A percentile compares a stretch with the other conserved stretches of the same genome.
phyloP scores from a whole-genome alignment of 2,329 filamentous ascomycete species.

The Penicillium fuscoglaucum region DNA sequence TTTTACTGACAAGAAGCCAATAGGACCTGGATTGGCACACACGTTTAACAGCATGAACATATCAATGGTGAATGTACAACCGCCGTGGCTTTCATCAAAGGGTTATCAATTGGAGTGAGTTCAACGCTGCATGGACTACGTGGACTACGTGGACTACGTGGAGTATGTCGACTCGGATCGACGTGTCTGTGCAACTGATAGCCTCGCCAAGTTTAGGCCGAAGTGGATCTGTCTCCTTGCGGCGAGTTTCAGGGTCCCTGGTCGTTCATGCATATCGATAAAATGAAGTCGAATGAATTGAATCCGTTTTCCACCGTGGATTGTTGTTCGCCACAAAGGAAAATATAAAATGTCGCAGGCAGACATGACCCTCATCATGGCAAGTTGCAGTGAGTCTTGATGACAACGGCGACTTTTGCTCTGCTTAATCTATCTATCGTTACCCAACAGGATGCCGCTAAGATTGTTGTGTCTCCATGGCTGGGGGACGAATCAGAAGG shows the following conservation, averaged over 20 bases:
- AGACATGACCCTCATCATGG: neutral
- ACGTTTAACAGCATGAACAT: neutral
- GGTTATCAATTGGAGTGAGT: neutral
- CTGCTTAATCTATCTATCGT: neutral
- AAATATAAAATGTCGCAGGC: constrained; percentile 4
- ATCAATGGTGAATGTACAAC: neutral
- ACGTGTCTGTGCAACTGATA: constrained; percentile 3
- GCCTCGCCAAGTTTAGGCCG: neutral
- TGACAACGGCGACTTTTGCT: constrained; percentile 9
- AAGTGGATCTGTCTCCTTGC: neutral
- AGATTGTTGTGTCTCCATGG: constrained; percentile 38
- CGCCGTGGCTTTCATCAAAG: neutral
- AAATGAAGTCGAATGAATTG: neutral
- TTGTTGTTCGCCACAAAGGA: neutral
- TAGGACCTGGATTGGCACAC: neutral
- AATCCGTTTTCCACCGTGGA: neutral
- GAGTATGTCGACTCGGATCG: neutral
- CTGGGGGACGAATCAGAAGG: constrained; percentile 35
- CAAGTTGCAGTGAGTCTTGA: neutral
- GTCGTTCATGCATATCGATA: neutral
- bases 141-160: neutral
- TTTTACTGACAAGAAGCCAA: neutral
- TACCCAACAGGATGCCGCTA: constrained; percentile 25
- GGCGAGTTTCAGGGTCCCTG: constrained; percentile 6
- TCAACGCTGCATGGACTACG: neutral